These are phyloP conservation scores for Solanum ossicruentum DNA, from an alignment of 257 asterid genomes.

Conservation along the genomic window DNA sequence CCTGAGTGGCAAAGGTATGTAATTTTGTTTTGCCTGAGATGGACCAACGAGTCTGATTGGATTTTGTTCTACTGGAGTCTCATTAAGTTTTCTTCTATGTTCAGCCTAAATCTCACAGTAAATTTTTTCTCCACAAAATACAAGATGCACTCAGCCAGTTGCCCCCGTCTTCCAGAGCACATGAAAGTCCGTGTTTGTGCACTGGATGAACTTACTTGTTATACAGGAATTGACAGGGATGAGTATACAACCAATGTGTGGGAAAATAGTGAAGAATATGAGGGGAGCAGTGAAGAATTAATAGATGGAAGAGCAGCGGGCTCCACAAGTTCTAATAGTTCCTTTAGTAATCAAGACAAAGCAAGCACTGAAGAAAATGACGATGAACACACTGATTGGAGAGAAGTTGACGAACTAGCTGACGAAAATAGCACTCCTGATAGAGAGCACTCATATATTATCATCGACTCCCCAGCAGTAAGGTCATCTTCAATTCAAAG, in stretches of 20 bases:
- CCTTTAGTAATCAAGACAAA: neutral
- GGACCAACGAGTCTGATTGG: neutral
- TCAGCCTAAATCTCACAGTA: conserved; percentile 70
- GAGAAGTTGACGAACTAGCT: neutral
- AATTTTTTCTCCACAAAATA: conserved; percentile 88
- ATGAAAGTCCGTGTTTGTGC: conserved; percentile 36
- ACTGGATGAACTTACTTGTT: conserved; percentile 84
- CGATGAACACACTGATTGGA: neutral
- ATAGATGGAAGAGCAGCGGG: neutral
- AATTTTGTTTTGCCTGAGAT: neutral
- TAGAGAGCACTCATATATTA: conserved; percentile 2
- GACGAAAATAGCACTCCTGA: neutral
- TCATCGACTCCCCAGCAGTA: neutral
- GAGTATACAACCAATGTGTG: conserved; percentile 6
- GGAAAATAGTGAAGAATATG: conserved; percentile 17
- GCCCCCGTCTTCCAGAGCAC: conserved; percentile 50
- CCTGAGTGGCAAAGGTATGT: conserved; percentile 78
- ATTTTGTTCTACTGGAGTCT: neutral
- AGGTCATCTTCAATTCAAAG: neutral
- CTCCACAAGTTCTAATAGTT: neutral
- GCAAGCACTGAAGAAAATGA: conserved; percentile 1
- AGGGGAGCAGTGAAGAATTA: neutral
- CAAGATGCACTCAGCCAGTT: conserved; percentile 32
- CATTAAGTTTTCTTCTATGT: neutral
- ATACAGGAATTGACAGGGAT: conserved; percentile 11